Base-by-base conservation (phyloP, 129 eudicot species). In the Flaveria linearis region DNA sequence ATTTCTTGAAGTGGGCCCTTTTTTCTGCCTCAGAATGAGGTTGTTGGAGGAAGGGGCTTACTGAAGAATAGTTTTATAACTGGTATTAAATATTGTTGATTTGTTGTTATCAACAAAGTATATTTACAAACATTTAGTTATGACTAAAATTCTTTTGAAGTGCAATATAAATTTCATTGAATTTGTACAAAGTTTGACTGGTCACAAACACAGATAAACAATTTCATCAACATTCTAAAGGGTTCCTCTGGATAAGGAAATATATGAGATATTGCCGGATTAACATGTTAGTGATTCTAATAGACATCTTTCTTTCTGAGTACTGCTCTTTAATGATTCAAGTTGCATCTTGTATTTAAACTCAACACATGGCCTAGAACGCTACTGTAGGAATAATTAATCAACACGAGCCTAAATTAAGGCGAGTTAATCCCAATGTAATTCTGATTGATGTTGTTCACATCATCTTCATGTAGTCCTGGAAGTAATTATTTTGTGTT, bases 1-100 rank as follows among this genome's bases (percentile, higher is more conserved):
- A 49, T 36, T 71, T 51, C 26, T 28, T 16, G 46, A 26, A n/a
- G 49, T 51, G 47, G 61, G 16, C 76, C 51, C 16, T 7, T 70
- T 70, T 70, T 70, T 17, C 36, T 51, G 57, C 57, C 57, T 55
- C 11, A 55, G 11, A n/a, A 71, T 30, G 16, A 71, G 63, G 47
- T 9, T 71, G 49, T 71, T 51, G 30, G 75, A 55, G 49, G 63
- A 7, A 17, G 2, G n/a, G 16, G 8, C 72, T 67, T 52, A 50
- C 20, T 71, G 28, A 7, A 71, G 33, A 36, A 68, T 4, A 12
- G n/a, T 51, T 71, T 47, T 2, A 20, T 30, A 16, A 16, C 12
- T 16, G 11, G 22, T 6, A 3, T 2, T 36, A 10, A 33, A 17
- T 72, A 30, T 52, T 72, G 76, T 53, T 33, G 62, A 30, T 4